Conservation (phyloP, 2,329 filamentous ascomycete species). For the Drechslerella stenobrocha region DNA sequence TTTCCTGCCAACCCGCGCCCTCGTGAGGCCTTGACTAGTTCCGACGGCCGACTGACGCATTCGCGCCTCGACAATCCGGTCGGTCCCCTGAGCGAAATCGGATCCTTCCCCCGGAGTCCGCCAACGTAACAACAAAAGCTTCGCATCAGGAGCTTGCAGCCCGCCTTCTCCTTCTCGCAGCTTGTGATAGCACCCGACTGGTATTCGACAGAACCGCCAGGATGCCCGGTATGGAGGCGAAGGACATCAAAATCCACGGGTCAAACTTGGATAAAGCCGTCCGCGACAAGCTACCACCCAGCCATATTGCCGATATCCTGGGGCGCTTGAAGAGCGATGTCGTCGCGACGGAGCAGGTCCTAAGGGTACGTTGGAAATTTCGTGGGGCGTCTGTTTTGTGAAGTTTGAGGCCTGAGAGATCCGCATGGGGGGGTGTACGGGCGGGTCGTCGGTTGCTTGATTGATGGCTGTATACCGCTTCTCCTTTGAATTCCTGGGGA, state of each 20-base stretch:
- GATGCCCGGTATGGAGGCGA: constrained; percentile 68
- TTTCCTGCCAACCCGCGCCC: not conserved
- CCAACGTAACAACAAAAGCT: no score
- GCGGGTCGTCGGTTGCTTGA: not conserved
- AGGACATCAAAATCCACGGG: constrained; percentile 76
- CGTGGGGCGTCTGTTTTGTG: not conserved
- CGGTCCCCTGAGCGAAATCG: not conserved
- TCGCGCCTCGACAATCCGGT: not conserved
- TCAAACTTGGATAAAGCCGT: constrained; percentile 80
- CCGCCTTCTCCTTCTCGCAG: not conserved
- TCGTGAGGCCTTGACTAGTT: constrained; percentile 2
- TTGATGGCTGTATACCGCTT: not conserved
- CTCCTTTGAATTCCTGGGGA: not conserved
- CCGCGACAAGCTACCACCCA: constrained; percentile 71
- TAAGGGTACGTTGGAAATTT: constrained; percentile 65
- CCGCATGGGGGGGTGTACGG: constrained; percentile 3
- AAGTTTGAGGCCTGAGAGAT: not conserved
- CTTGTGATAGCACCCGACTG: not conserved
- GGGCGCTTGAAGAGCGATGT: constrained; percentile 78
- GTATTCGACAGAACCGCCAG: constrained; percentile 4
- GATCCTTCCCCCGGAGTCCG: no score
- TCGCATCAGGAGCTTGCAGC: no score
- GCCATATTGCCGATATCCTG: constrained; percentile 73
- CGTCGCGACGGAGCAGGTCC: constrained; percentile 81
- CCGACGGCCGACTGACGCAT: not conserved